Conservation (phyloP, 257 asterid genomes). For the Schizonepeta tenuifolia region DNA sequence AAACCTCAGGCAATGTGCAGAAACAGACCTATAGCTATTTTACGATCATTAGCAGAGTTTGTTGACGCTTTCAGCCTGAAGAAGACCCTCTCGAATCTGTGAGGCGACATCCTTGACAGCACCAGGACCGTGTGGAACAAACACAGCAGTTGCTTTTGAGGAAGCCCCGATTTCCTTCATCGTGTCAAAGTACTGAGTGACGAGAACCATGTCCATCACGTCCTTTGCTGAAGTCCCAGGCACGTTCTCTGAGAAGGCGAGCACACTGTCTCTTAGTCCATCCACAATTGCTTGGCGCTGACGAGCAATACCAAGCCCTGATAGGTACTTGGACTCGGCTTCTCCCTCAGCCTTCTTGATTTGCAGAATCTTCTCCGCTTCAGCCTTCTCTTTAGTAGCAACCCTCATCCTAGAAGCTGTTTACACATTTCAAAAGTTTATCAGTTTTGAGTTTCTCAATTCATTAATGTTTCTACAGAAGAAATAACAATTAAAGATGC, state of each 20-base stretch:
- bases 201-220: slow-evolving; percentile 49
- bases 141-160: slow-evolving; percentile 36
- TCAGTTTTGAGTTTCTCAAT: background rate
- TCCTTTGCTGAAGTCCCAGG: slow-evolving; percentile 46
- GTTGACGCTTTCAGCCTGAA: slow-evolving; percentile 29
- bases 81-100: slow-evolving; percentile 45
- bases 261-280: slow-evolving; percentile 44
- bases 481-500: background rate
- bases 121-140: slow-evolving; percentile 45
- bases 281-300: slow-evolving; percentile 48
- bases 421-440: background rate
- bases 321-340: slow-evolving; percentile 45
- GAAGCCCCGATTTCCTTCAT: slow-evolving; percentile 49
- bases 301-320: slow-evolving; percentile 42
- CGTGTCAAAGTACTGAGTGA: slow-evolving; percentile 48
- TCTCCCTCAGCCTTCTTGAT: slow-evolving; percentile 52
- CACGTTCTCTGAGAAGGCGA: slow-evolving; percentile 43
- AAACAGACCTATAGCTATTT: background rate
- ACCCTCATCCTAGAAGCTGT: slow-evolving; percentile 47
- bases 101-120: slow-evolving; percentile 43
- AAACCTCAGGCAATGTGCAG: background rate
- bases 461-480: background rate
- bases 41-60: background rate
- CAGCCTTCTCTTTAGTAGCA: slow-evolving; percentile 46
- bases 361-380: slow-evolving; percentile 47